Conservation (phyloP, 768 basidiomycete species). For the Mycena chlorophos region DNA sequence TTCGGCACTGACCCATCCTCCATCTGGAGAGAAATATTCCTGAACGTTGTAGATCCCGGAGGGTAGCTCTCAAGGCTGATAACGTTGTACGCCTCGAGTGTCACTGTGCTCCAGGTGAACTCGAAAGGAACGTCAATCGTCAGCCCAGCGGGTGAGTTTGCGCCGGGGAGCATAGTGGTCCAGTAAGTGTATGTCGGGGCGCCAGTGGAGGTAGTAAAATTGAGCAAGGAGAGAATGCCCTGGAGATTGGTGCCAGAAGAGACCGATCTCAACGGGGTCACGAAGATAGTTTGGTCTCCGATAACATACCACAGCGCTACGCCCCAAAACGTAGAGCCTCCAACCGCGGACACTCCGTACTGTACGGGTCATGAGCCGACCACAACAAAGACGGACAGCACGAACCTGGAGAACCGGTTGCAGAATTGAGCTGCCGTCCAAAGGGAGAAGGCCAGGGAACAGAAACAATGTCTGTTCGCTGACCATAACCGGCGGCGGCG, state of each 20-base stretch:
- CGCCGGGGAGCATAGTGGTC: too few species aligned
- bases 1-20: not conserved
- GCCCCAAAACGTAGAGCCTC: slow-evolving; percentile 28
- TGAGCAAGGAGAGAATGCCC: not conserved
- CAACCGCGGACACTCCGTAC: slow-evolving; percentile 26
- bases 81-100: slow-evolving; percentile 14
- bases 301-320: slow-evolving; percentile 25
- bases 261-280: not conserved
- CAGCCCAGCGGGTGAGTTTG: too few species aligned
- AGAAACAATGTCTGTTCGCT: slow-evolving; percentile 26
- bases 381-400: not conserved
- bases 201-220: not conserved
- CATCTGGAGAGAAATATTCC: not conserved
- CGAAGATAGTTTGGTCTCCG: not conserved
- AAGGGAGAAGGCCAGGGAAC: slow-evolving; percentile 22
- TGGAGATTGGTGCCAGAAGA: not conserved
- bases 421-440: slow-evolving; percentile 17
- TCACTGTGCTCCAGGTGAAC: slow-evolving; percentile 9
- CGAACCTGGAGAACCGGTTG: slow-evolving; percentile 25
- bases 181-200: not conserved
- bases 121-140: not conserved
- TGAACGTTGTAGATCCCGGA: not conserved
- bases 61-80: slow-evolving; percentile 6
- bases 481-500: slow-evolving; percentile 19
- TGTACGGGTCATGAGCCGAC: slow-evolving; percentile 1